phyloP scores from a whole-genome alignment of 441 rosid species.

The Gossypium davidsonii region DNA sequence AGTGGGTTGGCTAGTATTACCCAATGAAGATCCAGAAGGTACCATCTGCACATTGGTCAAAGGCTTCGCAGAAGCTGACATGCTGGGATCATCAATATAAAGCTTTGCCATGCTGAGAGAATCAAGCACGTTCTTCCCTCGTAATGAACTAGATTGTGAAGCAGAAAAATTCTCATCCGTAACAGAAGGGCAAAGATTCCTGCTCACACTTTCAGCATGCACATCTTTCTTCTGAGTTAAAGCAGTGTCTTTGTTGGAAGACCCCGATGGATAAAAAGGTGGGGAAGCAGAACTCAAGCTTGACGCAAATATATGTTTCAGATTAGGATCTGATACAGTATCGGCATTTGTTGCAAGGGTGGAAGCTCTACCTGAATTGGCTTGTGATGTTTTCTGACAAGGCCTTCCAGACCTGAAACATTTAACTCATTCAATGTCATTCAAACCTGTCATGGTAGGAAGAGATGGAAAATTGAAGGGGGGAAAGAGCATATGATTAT shows the following conservation, averaged over 20 bases:
- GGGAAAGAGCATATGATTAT: not conserved
- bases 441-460: not conserved
- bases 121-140: constrained; percentile 45
- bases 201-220: constrained; percentile 41
- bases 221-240: constrained; percentile 50
- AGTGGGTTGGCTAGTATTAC: constrained; percentile 35
- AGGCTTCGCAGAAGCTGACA: constrained; percentile 44
- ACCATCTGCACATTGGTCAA: constrained; percentile 33
- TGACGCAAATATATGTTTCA: constrained; percentile 51
- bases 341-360: constrained; percentile 33
- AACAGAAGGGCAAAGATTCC: constrained; percentile 33
- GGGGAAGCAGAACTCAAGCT: constrained; percentile 93
- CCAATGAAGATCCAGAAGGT: constrained; percentile 33
- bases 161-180: constrained; percentile 29
- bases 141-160: constrained; percentile 29
- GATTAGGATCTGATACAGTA: constrained; percentile 37
- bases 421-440: constrained; percentile 14
- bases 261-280: constrained; percentile 84
- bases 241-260: constrained; percentile 48
- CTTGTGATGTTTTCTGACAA: constrained; percentile 33
- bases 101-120: constrained; percentile 49
- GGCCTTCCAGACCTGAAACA: constrained; percentile 42
- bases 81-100: constrained; percentile 42
- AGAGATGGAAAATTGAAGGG: not conserved
- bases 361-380: constrained; percentile 36